Base-by-base conservation (phyloP, 352 stramenopile genomes). In the Phytopythium ostracodes region DNA sequence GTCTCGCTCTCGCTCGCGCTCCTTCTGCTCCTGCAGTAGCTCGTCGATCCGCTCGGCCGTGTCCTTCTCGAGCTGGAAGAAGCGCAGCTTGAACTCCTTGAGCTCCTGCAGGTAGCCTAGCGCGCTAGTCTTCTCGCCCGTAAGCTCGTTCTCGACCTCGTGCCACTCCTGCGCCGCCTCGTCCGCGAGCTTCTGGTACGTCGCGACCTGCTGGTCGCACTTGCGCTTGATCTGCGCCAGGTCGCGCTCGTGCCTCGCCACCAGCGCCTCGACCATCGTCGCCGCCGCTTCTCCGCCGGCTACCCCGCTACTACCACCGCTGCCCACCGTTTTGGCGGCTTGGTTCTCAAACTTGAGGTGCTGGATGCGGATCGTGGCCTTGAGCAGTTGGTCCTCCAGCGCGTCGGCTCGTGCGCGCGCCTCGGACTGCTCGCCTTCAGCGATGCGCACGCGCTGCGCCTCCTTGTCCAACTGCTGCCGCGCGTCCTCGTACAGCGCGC, bases 51-150 rank as follows among this genome's bases (percentile, higher is more conserved):
- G 80, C 38, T 85, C 75, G 0, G 78, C 85, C 18, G 72, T 78
- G 33, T 86, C 71, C 27, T 81, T 66, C 35, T 91, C 82, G 25
- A 89, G 67, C 33, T 87, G 65, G 43, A 87, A 89, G 66, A 72
- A 88, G 8, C 79, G 75, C 52, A 85, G 25, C 54, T 91, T 91
- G 59, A 89, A 85, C 40, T 89, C 78, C 62, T 87, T 89, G n/a
- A 91, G 71, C 44, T 91, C 82, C 56, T 80, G 76, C 36, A 89
- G 63, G 11, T 68, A 73, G 24, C 65, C 58, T 4, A 91, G 62
- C 44, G 86, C 76, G 57, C 87, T 73, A 1, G 72, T 75, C 61
- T 88, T 85, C 67, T 90, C 80, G 2, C 60, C 67, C 24, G 69
- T 72, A 2, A 92, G 63, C 55, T 84, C 71, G 22, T 78, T 71